Evolutionary conservation across 257 asterid species (phyloP), one percentile per base, ranked within the genome.

Genomic region (Capsicum pubescens): DNA sequence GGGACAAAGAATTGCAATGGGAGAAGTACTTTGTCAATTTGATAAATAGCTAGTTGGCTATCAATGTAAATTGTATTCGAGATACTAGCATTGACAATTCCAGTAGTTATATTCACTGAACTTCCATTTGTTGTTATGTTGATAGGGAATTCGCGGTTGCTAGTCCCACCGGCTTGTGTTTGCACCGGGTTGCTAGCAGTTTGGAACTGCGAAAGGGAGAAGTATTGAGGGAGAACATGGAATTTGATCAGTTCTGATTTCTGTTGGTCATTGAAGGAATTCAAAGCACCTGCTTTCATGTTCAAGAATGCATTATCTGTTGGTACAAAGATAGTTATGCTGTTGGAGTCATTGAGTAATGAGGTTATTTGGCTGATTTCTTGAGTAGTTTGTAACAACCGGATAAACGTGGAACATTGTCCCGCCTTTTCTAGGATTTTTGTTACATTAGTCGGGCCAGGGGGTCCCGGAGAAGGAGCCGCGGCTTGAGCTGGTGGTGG

Each of bases 351-450:
- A 87, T 88, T 89, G 79, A 93, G 93, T 79, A 88, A 90, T 9
- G 89, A 86, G 79, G 86, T 90, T 85, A 93, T 87, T 69, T 91
- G 92, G 63, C 85, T 90, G 0, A 80, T 91, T 4, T 88, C 85
- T 79, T 91, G 88, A 10, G 95, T 91, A 91, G 71, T 86, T 71
- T 89, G 87, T 15, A 93, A 71, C 19, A 93, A 91, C 54, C 92
- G 91, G 80, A 88, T 90, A 84, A 93, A 88, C 15, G 89, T 90
- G 19, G 88, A 63, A 72, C 85, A 93, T n/a, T 83, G 89, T 9
- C 91, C 86, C 9, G 91, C 91, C 78, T 92, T 92, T 59, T 87
- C 91, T n/a, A 93, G 95, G 79, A 92, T 88, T 12, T 90, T 85
- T 0, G 91, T 91, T 59, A 93, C 70, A 32, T 93, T 89, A 17